These are phyloP conservation scores for Paracamarosporium sp. DNA, from an alignment of 2,329 filamentous ascomycete species.

Conservation along the genomic window DNA sequence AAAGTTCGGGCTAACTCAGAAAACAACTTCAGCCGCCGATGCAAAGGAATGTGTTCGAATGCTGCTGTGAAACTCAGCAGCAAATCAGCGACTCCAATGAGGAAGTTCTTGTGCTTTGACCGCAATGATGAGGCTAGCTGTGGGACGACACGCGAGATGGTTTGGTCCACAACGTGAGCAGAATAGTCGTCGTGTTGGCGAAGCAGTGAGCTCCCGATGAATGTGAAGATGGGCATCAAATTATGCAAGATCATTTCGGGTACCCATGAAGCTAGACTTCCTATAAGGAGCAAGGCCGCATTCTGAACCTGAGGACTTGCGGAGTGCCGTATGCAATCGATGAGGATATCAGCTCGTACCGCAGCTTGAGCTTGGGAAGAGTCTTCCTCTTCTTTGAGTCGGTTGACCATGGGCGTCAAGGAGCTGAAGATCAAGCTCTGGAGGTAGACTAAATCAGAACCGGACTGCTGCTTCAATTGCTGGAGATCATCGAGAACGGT, in stretches of 20 bases:
- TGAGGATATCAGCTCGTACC: conserved; percentile 86
- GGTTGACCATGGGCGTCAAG: conserved; percentile 82
- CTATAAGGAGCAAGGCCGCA: conserved; percentile 84
- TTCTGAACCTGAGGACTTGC: conserved; percentile 94
- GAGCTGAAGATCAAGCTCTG: conserved; percentile 84
- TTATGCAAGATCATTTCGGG: conserved; percentile 94
- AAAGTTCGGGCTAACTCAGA: conserved; percentile 84
- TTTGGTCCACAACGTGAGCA: conserved; percentile 89
- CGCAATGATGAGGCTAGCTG: conserved; percentile 86
- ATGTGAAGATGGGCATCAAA: conserved; percentile 99
- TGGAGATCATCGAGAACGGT: conserved; percentile 85
- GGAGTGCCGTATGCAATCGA: conserved; percentile 92
- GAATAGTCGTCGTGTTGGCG: conserved; percentile 97
- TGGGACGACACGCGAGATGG: conserved; percentile 91
- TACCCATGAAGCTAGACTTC: conserved; percentile 82
- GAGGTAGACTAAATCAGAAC: conserved; percentile 88
- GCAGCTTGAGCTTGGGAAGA: conserved; percentile 77
- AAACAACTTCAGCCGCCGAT: conserved; percentile 83
- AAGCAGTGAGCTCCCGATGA: conserved; percentile 91
- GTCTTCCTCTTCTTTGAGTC: conserved; percentile 63
- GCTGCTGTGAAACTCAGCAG: conserved; percentile 96
- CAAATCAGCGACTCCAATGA: conserved; percentile 85
- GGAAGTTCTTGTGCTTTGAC: conserved; percentile 76
- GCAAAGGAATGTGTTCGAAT: conserved; percentile 92
- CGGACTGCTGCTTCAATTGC: conserved; percentile 79